These are phyloP conservation scores for Chlorella vulgaris DNA, from an alignment of 139 green algal genomes.

Conservation along the genomic window DNA sequence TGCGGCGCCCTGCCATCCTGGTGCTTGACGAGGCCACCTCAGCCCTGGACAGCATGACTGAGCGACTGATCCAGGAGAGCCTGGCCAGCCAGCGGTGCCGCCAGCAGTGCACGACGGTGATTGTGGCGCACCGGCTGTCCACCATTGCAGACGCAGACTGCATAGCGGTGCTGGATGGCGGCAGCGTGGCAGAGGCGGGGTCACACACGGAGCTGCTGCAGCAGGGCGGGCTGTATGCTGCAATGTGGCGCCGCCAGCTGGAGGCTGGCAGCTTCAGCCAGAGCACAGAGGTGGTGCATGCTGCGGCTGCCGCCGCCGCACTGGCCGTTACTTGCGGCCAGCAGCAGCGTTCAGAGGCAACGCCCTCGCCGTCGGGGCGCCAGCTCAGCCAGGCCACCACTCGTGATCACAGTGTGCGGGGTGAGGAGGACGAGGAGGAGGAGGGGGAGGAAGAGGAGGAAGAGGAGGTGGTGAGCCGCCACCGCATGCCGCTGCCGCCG, in stretches of 20 bases:
- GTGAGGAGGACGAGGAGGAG: background rate
- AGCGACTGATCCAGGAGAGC: constrained; percentile 50
- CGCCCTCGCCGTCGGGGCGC: background rate
- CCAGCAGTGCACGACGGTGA: constrained; percentile 72
- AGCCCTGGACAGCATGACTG: constrained; percentile 79
- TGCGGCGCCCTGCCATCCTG: constrained; percentile 72
- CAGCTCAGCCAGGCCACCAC: constrained; percentile 5
- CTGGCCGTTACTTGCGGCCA: background rate
- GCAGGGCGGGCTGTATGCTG: constrained; percentile 62
- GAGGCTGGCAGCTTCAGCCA: constrained; percentile 34
- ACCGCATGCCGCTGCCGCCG: background rate
- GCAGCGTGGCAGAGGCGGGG: constrained; percentile 73
- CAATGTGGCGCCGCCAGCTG: constrained; percentile 81
- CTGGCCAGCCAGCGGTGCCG: constrained; percentile 15
- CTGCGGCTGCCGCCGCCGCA: background rate
- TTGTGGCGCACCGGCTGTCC: constrained; percentile 92
- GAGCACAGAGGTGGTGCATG: constrained; percentile 2
- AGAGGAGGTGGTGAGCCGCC: background rate
- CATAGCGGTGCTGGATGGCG: constrained; percentile 45
- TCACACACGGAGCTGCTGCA: constrained; percentile 79
- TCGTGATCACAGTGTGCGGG: background rate
- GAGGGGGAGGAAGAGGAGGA: background rate
- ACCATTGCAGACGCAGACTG: constrained; percentile 76
- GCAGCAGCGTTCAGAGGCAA: background rate
- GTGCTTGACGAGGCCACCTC: constrained; percentile 89